Base-by-base conservation (phyloP, 2,329 filamentous ascomycete species). In the Lecanicillium sp. region DNA sequence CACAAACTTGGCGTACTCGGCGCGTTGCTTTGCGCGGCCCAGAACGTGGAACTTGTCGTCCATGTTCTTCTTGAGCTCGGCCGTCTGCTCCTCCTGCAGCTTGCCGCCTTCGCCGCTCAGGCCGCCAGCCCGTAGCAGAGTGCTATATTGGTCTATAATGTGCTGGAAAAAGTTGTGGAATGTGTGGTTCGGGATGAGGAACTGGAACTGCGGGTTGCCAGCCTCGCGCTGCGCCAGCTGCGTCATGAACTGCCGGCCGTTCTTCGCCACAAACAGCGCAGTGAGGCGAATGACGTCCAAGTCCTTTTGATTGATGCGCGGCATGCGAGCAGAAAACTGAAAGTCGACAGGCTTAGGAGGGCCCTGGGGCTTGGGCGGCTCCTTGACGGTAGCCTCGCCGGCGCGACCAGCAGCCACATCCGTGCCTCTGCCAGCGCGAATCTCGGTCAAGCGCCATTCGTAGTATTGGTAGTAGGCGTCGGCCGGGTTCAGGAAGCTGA, bases 91-190 rank as follows among this genome's bases (percentile, higher is more conserved):
- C 50, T 87, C 73, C 52, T 89, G 79, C 3, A 84, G 71, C 49
- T 82, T 81, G 18, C 81, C 79, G 10, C 70, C 72, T 44, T 74
- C 69, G 29, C 81, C 81, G 48, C 84, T 77, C 7, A 81, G 71
- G 1, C 80, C 82, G 40, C 79, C 74, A 7, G 78, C 74, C 40
- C 79, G 77, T 40, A 95, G 57, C 20, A 96, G 66, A 37, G 82
- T 72, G n/a, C 84, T 84, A 61, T 97, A 97, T 58, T 98, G 92
- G 50, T 97, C 90, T 44, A 96, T 81, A 43, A 95, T 73, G 47
- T 89, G 79, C 50, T 87, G 86, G 62, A 96, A 97, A 67, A 92
- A 97, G 59, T 90, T 89, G 67, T 97, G 88, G 46, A 96, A 81
- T 54, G 87, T 95, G 68, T 98, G 92, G 54, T 95, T 94, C 13